A percentile compares a stretch with the other conserved stretches of the same genome.
phyloP scores from a whole-genome alignment of 441 rosid species.

The Manihot esculenta region DNA sequence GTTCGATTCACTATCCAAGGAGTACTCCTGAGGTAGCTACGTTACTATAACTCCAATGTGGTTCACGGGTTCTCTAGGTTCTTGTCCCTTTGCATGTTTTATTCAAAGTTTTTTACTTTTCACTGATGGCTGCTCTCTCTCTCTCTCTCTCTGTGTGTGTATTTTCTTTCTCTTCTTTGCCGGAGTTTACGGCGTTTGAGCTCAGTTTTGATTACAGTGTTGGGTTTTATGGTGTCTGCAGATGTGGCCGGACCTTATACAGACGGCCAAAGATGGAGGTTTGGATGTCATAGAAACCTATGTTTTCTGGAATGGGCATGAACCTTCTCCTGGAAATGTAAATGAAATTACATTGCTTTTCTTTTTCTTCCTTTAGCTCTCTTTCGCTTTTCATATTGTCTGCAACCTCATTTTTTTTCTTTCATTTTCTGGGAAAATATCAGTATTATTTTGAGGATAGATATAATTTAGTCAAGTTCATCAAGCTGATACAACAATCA shows the following conservation, averaged over 20 bases:
- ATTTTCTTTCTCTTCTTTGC: constrained; percentile 4
- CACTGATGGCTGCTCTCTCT: constrained; percentile 1
- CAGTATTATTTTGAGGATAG: constrained; percentile 89
- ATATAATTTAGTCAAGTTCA: constrained; percentile 82
- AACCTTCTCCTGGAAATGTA: constrained; percentile 79
- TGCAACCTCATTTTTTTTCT: background rate
- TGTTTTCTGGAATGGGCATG: constrained; percentile 88
- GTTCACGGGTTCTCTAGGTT: constrained; percentile 1
- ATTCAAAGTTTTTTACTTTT: background rate
- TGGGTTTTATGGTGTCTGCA: constrained; percentile 22
- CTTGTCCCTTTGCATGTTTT: background rate
- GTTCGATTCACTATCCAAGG: constrained; percentile 45
- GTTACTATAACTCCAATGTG: constrained; percentile 17
- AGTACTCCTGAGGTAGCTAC: constrained; percentile 52
- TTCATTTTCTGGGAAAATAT: background rate
- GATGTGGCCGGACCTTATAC: constrained; percentile 86
- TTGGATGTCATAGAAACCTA: constrained; percentile 81
- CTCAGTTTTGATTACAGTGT: background rate
- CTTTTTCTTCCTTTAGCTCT: background rate
- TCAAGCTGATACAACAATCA: constrained; percentile 76
- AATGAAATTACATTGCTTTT: constrained; percentile 5
- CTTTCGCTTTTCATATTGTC: background rate
- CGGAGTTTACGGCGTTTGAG: background rate
- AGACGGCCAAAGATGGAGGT: constrained; percentile 83
- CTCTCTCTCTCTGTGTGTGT: too few species aligned